These are phyloP conservation scores for Candida neerlandica DNA, from an alignment of 1,139 yeast species.

Conservation along the genomic window DNA sequence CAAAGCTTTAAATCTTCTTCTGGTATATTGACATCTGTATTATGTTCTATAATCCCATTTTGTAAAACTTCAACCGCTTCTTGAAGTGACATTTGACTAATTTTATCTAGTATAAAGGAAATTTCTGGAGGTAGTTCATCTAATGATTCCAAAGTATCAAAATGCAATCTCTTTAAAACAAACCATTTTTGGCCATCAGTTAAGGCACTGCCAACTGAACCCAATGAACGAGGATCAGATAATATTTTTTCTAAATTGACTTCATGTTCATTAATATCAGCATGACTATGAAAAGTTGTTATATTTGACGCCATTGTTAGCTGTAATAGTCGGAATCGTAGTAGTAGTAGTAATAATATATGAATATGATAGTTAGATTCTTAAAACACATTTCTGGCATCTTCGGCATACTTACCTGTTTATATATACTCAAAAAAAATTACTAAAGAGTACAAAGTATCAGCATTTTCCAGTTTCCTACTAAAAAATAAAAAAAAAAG, in stretches of 20 bases:
- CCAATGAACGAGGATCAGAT: slow-evolving; percentile 21
- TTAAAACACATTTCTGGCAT: too few species aligned
- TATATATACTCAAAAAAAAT: too few species aligned
- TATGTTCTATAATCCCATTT: slow-evolving; percentile 21
- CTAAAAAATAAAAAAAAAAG: too few species aligned
- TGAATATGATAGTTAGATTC: too few species aligned
- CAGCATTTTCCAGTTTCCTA: too few species aligned
- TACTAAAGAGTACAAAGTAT: too few species aligned
- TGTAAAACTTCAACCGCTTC: slow-evolving; percentile 27
- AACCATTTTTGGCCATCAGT: slow-evolving; percentile 28
- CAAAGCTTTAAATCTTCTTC: slow-evolving; percentile 30
- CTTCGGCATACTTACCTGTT: too few species aligned
- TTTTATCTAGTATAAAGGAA: slow-evolving; percentile 32
- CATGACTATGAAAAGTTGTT: background rate
- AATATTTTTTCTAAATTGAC: slow-evolving; percentile 25
- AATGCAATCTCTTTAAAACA: slow-evolving; percentile 30
- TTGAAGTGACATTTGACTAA: slow-evolving; percentile 21
- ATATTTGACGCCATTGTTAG: background rate
- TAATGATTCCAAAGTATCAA: slow-evolving; percentile 26
- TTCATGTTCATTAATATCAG: slow-evolving; percentile 20
- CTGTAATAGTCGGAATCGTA: background rate
- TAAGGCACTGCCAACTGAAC: slow-evolving; percentile 27
- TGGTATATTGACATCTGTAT: slow-evolving; percentile 38
- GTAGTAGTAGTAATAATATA: too few species aligned
- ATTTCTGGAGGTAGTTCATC: slow-evolving; percentile 32